These are phyloP conservation scores for Cyphellophora europaea DNA, from an alignment of 2,329 filamentous ascomycete species.

Conservation along the genomic window DNA sequence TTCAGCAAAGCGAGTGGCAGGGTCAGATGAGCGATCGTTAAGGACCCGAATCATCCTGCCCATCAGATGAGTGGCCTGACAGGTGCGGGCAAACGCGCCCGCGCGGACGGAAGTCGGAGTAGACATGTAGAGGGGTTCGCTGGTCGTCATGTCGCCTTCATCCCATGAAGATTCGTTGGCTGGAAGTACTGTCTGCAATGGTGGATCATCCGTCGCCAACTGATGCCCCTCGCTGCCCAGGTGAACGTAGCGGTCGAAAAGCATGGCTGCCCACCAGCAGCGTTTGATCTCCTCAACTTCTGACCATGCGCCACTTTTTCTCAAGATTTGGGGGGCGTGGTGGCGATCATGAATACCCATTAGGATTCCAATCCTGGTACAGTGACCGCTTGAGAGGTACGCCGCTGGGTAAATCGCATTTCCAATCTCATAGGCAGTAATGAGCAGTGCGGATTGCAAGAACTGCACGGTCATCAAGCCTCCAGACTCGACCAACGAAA, in stretches of 20 bases:
- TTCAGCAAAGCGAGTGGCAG: slow-evolving; percentile 23
- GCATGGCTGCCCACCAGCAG: slow-evolving; percentile 21
- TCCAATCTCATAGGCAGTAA: slow-evolving; percentile 24
- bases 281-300: slow-evolving; percentile 19
- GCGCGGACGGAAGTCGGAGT: slow-evolving; percentile 18
- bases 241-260: slow-evolving; percentile 20
- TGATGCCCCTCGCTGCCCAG: slow-evolving; percentile 17
- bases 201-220: slow-evolving; percentile 19
- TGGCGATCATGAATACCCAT: slow-evolving; percentile 17
- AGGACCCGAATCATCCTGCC: slow-evolving; percentile 24
- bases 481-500: slow-evolving; percentile 17
- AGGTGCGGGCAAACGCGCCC: slow-evolving; percentile 24
- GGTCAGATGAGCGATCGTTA: slow-evolving; percentile 21
- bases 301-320: slow-evolving; percentile 15
- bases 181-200: slow-evolving; percentile 16
- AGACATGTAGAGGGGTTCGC: slow-evolving; percentile 19
- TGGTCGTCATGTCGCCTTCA: slow-evolving; percentile 15
- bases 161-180: slow-evolving; percentile 19
- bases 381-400: slow-evolving; percentile 21
- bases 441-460: slow-evolving; percentile 23
- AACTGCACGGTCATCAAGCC: slow-evolving; percentile 20
- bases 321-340: slow-evolving; percentile 14
- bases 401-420: slow-evolving; percentile 29
- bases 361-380: slow-evolving; percentile 15
- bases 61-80: slow-evolving; percentile 26